Evolutionary conservation across 164 flowering plant species (phyloP).

Genomic region (Saururus chinensis): DNA sequence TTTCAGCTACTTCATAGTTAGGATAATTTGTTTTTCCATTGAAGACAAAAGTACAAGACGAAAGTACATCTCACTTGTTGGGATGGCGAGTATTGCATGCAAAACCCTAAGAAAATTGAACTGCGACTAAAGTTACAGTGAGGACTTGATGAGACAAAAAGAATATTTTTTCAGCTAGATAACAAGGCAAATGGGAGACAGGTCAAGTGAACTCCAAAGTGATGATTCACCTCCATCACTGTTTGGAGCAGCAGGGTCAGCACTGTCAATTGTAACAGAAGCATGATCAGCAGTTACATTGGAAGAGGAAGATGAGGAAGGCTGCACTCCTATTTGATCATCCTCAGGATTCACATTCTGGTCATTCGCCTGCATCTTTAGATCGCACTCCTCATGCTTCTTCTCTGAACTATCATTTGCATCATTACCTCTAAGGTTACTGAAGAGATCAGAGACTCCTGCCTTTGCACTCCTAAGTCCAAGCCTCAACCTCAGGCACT

Average conservation of each 20-base stretch:
- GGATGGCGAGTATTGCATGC: neutral
- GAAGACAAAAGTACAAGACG: too few species aligned
- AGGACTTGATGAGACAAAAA: neutral
- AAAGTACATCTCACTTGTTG: too few species aligned
- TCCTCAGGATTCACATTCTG: neutral
- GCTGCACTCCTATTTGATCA: neutral
- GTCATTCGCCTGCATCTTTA: neutral
- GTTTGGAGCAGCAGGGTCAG: slow-evolving; percentile 1
- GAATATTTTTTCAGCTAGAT: slow-evolving; percentile 3
- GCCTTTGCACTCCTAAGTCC: slow-evolving; percentile 1
- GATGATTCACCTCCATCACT: slow-evolving; percentile 26
- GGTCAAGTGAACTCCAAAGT: slow-evolving; percentile 67
- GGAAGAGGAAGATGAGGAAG: slow-evolving; percentile 8
- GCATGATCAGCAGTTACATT: neutral
- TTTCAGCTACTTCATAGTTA: too few species aligned
- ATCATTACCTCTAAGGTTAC: neutral
- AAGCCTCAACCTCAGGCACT: slow-evolving; percentile 40
- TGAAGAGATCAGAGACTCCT: slow-evolving; percentile 5
- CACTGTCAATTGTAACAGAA: neutral
- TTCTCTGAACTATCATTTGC: slow-evolving; percentile 2
- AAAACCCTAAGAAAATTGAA: neutral
- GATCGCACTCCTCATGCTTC: slow-evolving; percentile 3
- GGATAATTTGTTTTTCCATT: too few species aligned
- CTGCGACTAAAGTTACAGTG: neutral
- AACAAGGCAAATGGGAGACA: slow-evolving; percentile 41